Conservation (phyloP, 1,284 basidiomycete species). For the Caloboletus firmus region DNA sequence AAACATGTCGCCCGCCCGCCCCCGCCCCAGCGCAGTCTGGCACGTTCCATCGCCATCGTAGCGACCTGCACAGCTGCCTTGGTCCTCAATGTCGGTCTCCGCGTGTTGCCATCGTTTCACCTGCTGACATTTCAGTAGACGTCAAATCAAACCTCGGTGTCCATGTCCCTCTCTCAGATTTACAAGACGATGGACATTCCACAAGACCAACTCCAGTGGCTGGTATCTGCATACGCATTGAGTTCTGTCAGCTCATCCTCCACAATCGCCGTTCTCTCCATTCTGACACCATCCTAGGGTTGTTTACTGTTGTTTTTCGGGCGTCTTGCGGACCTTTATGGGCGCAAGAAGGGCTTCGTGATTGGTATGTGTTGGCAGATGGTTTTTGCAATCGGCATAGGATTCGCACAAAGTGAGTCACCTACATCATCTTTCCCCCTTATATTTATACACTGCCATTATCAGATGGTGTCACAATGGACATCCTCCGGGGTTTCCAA, state of each 20-base stretch:
- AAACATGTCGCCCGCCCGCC: slow-evolving; percentile 1
- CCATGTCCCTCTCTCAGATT: slow-evolving; percentile 66
- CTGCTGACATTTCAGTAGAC: slow-evolving; percentile 31
- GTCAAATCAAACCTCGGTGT: slow-evolving; percentile 45
- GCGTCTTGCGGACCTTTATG: slow-evolving; percentile 70
- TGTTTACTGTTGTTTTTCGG: slow-evolving; percentile 74
- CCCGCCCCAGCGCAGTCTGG: slow-evolving; percentile 20
- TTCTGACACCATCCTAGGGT: slow-evolving; percentile 44
- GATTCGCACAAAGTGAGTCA: slow-evolving; percentile 51
- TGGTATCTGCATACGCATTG: slow-evolving; percentile 50
- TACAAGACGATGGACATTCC: slow-evolving; percentile 49
- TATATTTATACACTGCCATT: background rate
- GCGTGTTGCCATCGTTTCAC: background rate
- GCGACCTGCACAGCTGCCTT: slow-evolving; percentile 51
- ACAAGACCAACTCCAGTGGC: slow-evolving; percentile 63
- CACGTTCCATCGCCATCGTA: slow-evolving; percentile 45
- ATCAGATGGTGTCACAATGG: slow-evolving; percentile 54
- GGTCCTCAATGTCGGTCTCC: slow-evolving; percentile 51
- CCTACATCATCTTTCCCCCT: background rate
- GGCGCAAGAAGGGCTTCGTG: slow-evolving; percentile 62
- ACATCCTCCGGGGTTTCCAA: slow-evolving; percentile 68
- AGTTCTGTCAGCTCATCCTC: slow-evolving; percentile 43
- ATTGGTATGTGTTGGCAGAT: slow-evolving; percentile 49
- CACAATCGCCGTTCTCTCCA: background rate
- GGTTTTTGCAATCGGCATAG: slow-evolving; percentile 53